Base-by-base conservation (phyloP, 371 early-diverging fungal species). In the Cokeromyces recurvatus region DNA sequence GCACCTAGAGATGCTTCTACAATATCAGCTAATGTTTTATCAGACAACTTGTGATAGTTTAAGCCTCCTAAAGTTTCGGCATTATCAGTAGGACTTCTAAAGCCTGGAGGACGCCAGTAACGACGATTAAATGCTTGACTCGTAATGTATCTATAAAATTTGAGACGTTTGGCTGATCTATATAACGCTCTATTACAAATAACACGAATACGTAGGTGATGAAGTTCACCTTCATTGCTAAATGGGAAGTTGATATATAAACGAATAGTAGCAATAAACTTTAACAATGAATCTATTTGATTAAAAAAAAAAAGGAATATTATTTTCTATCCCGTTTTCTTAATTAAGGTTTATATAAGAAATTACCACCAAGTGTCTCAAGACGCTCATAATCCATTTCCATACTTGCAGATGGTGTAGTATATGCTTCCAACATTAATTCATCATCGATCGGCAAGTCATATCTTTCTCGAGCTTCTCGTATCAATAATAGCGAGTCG, bases 1-100 rank as follows among this genome's bases (percentile, higher is more conserved):
- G 95, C 95, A 0, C 95, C 96, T 19, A 97, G 60, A 4, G 89
- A 62, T 0, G 95, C 91, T 60, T 96, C 97, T 0, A 97, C 80
- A 32, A 90, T 66, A 74, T 96, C 97, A 1, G 97, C 96, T 27
- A 92, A 59, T 0, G 82, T 82, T 53, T 97, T 94, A 49, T 91
- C 87, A 1, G 89, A 85, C 11, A 90, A 55, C 35, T 45, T 60
- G 45, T 82, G 78, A 2, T 47, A 44, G 17, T 41, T 53, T n/a
- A 64, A 27, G 7, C 53, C 55, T 12, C 66, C 58, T 1, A 69
- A 51, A 0, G 64, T 64, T 1, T 67, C 64, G 32, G 61, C 51
- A 3, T 57, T 62, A 43, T 78, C 79, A 0, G 45, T 56, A 4
- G 43, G 40, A 7, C 70, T 49, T 2, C 54, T 44, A 43, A 81